phyloP scores from a whole-genome alignment of 805 yeast species.

The Nakazawaea holstii region DNA sequence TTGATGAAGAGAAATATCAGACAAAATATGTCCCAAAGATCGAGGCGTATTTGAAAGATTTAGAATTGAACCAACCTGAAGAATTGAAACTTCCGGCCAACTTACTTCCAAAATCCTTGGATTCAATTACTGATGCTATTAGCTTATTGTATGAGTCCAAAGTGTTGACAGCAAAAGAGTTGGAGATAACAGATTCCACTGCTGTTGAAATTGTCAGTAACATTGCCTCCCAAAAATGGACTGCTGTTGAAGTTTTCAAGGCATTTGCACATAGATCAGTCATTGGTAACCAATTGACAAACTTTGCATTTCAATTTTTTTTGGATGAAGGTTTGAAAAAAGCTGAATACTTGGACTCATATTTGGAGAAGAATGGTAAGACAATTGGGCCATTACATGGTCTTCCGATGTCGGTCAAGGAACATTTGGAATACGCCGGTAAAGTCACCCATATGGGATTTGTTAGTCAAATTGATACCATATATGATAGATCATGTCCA shows the following conservation, averaged over 20 bases:
- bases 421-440: constrained; percentile 45
- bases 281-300: constrained; percentile 43
- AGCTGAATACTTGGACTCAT: constrained; percentile 49
- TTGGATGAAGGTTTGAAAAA: constrained; percentile 41
- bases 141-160: constrained; percentile 18
- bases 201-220: constrained; percentile 26
- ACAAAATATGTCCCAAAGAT: constrained; percentile 24
- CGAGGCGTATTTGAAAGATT: constrained; percentile 22
- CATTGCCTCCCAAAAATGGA: constrained; percentile 32
- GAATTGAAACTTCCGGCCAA: constrained; percentile 20
- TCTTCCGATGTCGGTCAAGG: constrained; percentile 58
- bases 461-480: constrained; percentile 34
- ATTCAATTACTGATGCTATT: constrained; percentile 23
- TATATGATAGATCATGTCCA: constrained; percentile 33
- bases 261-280: constrained; percentile 45
- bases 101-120: constrained; percentile 14
- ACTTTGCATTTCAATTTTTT: constrained; percentile 42
- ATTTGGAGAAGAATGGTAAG: constrained; percentile 36
- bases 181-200: constrained; percentile 37
- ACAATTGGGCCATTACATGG: constrained; percentile 59
- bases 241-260: constrained; percentile 36
- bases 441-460: constrained; percentile 48
- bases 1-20: background rate
- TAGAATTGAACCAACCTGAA: constrained; percentile 21
- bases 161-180: constrained; percentile 25